phyloP scores from a whole-genome alignment of 768 basidiomycete species.

The Filobasidium wieringae region DNA sequence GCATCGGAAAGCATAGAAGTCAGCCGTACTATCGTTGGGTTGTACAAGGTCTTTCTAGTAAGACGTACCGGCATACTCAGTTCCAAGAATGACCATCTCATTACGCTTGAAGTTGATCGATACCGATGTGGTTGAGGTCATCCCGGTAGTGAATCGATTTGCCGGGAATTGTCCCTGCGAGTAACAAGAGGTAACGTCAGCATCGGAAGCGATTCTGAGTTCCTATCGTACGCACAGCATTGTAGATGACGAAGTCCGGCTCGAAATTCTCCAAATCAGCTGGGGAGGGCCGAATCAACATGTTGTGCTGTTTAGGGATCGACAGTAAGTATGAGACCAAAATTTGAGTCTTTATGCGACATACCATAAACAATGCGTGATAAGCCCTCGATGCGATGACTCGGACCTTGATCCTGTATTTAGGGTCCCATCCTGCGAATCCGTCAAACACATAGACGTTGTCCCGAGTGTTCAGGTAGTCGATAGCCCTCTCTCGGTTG shows the following conservation, averaged over 20 bases:
- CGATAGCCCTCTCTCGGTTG: conserved; percentile 96
- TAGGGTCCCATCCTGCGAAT: conserved; percentile 93
- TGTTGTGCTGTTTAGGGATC: conserved; percentile 61
- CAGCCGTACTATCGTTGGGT: no score
- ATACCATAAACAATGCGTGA: conserved; percentile 94
- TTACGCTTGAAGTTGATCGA: conserved; percentile 99
- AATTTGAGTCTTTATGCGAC: conserved; percentile 37
- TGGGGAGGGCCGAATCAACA: conserved; percentile 95
- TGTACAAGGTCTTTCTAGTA: no score
- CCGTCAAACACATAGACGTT: conserved; percentile 98
- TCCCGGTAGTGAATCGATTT: conserved; percentile 98
- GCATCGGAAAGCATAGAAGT: no score
- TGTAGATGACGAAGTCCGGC: conserved; percentile 99
- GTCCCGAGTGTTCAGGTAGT: conserved; percentile 95
- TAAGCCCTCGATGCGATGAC: conserved; percentile 97
- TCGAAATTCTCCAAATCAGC: conserved; percentile 88
- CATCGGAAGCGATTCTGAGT: no score
- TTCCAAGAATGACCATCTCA: conserved; percentile 99
- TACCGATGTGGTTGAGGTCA: conserved; percentile 96
- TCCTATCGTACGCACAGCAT: no score
- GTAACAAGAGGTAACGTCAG: no score
- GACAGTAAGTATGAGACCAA: conserved; percentile 1
- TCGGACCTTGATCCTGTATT: conserved; percentile 98
- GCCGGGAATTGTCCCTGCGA: conserved; percentile 99
- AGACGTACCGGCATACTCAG: not conserved